These are phyloP conservation scores for Smallanthus sonchifolius DNA, from an alignment of 129 eudicot species.

Conservation along the genomic window DNA sequence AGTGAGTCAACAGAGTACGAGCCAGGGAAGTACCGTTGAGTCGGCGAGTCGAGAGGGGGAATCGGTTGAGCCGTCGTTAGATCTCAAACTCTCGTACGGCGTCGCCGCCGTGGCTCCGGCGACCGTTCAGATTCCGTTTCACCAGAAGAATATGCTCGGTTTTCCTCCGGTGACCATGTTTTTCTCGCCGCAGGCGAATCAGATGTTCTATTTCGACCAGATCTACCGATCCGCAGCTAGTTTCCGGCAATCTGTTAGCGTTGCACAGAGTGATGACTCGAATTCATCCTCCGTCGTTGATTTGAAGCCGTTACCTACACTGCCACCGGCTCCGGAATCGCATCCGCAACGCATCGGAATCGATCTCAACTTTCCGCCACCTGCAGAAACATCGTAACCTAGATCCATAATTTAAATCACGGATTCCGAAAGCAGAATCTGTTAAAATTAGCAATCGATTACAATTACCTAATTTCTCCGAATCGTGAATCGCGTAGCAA, in stretches of 20 bases:
- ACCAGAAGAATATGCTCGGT: slow-evolving; percentile 17
- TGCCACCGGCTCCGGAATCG: neutral
- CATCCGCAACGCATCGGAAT: neutral
- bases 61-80: slow-evolving; percentile 18
- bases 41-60: slow-evolving; percentile 20
- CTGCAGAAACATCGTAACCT: slow-evolving; percentile 8
- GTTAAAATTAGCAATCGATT: neutral
- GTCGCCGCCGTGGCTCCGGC: neutral
- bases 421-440: neutral
- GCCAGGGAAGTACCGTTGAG: slow-evolving; percentile 30
- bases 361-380: slow-evolving; percentile 34
- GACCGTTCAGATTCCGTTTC: slow-evolving; percentile 3
- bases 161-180: slow-evolving; percentile 25
- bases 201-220: slow-evolving; percentile 22
- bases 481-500: neutral
- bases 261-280: slow-evolving; percentile 14
- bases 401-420: neutral
- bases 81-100: slow-evolving; percentile 28
- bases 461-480: neutral
- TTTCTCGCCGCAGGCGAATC: slow-evolving; percentile 22
- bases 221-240: slow-evolving; percentile 4
- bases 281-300: slow-evolving; percentile 27
- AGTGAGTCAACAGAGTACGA: slow-evolving; percentile 26
- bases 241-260: slow-evolving; percentile 16
- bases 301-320: neutral